Evolutionary conservation across 441 rosid genomes (phyloP).

Genomic region (Aleurites moluccanus): DNA sequence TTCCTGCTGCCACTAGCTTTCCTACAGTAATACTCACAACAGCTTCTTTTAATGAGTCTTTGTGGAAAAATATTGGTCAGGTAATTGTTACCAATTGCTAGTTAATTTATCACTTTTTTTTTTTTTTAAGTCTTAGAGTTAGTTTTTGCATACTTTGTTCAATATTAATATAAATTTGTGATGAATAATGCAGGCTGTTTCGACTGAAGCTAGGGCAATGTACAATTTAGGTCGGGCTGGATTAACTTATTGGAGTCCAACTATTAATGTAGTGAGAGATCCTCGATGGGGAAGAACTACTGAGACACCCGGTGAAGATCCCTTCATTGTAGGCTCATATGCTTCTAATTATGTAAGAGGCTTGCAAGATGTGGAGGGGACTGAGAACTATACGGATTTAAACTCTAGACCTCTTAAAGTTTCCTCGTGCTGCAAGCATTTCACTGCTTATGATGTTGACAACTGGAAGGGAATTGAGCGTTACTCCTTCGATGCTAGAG

Average conservation of each 20-base stretch:
- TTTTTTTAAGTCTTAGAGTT: neutral
- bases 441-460: slow-evolving; percentile 66
- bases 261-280: slow-evolving; percentile 53
- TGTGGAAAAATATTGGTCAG: slow-evolving; percentile 38
- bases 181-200: slow-evolving; percentile 39
- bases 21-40: slow-evolving; percentile 58
- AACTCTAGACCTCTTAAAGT: slow-evolving; percentile 45
- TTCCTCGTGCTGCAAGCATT: slow-evolving; percentile 66
- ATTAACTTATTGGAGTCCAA: slow-evolving; percentile 52
- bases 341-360: slow-evolving; percentile 58
- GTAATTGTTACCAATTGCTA: neutral
- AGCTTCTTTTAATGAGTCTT: slow-evolving; percentile 53
- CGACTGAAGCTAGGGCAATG: slow-evolving; percentile 63
- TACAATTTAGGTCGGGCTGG: slow-evolving; percentile 21
- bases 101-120: slow-evolving; percentile 4
- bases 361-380: slow-evolving; percentile 41
- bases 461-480: slow-evolving; percentile 52
- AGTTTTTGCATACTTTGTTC: neutral
- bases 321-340: slow-evolving; percentile 41
- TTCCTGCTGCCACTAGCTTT: slow-evolving; percentile 71
- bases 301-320: slow-evolving; percentile 66
- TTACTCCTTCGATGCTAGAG: slow-evolving; percentile 52
- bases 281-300: slow-evolving; percentile 60
- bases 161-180: slow-evolving; percentile 9
- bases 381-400: neutral